Base-by-base conservation (phyloP, 495 filamentous ascomycete genomes). In the Cenococcum geophilum region DNA sequence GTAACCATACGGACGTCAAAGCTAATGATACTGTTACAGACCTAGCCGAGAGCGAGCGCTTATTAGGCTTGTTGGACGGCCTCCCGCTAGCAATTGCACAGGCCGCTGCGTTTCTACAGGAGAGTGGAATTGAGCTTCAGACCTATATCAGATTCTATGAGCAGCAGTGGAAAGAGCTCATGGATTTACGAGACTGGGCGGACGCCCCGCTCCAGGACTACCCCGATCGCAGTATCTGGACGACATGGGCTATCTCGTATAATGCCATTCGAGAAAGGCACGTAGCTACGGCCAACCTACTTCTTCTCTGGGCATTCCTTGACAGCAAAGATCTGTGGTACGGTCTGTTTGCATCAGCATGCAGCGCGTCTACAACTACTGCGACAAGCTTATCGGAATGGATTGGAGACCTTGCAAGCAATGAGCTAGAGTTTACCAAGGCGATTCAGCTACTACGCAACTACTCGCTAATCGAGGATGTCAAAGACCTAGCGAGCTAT, bases 81-180 rank as follows among this genome's bases (percentile, higher is more conserved):
- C 64, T 72, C 5, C 70, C 68, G 21, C 52, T 72, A 12, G 70
- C 70, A 48, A 55, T 71, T 63, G 58, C 66, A 22, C 68, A 67
- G 10, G 70, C 70, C 0, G 64, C 66, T 22, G 56, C 59, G 34
- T 72, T 70, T 37, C 53, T 72, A 1, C 54, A 65, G 34, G 54
- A 68, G 42, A 62, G 37, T 21, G 42, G 51, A 40, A 37, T 59
- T 0, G 23, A 47, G 1, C 5, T 57, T 18, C 1, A 1, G 25
- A 56, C 16, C 0, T 68, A 65, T 35, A 0, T 60, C n/a, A 55
- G 14, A 45, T 48, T 59, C 34, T 65, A 68, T 27, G 36, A 64
- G 12, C 49, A 61, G 22, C 43, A 50, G 22, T 65, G 62, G 62
- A 37, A 18, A 0, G 47, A 60, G 23, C 62, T 68, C 4, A 61